phyloP scores from a whole-genome alignment of 225 moss, liverwort and hornwort genomes.

The Marchantia polymorpha region DNA sequence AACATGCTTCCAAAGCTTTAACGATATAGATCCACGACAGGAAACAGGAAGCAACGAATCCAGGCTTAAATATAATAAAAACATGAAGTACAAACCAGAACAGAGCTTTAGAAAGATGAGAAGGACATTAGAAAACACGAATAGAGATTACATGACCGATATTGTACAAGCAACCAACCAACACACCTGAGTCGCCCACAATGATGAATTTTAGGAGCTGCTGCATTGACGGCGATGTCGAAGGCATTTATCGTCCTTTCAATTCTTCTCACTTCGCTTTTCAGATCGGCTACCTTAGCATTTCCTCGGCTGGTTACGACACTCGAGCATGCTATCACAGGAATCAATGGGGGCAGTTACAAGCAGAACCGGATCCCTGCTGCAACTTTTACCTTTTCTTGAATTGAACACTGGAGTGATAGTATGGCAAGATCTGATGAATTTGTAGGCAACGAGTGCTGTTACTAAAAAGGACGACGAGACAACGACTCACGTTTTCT shows the following conservation, averaged over 20 bases:
- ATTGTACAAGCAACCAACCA: not conserved
- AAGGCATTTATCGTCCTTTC: not conserved
- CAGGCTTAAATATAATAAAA: not conserved
- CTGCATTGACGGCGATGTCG: not conserved
- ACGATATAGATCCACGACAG: not conserved
- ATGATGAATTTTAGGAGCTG: conserved; percentile 17
- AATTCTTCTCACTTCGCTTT: not conserved
- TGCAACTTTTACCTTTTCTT: not conserved
- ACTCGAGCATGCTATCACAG: not conserved
- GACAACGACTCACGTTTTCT: no score
- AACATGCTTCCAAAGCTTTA: not conserved
- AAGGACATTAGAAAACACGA: not conserved
- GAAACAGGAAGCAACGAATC: not conserved
- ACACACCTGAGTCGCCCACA: conserved; percentile 14
- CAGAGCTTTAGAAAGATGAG: not conserved
- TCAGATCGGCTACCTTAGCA: not conserved
- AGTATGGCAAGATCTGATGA: not conserved
- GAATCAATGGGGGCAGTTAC: not conserved
- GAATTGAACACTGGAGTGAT: not conserved
- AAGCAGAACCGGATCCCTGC: not conserved
- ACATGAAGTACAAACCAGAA: not conserved
- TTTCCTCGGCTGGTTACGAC: not conserved
- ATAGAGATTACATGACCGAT: not conserved
- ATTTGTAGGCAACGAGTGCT: not conserved
- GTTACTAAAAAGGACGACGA: no score